These are phyloP conservation scores for Russula emetica DNA, from an alignment of 768 basidiomycete species.

Conservation along the genomic window DNA sequence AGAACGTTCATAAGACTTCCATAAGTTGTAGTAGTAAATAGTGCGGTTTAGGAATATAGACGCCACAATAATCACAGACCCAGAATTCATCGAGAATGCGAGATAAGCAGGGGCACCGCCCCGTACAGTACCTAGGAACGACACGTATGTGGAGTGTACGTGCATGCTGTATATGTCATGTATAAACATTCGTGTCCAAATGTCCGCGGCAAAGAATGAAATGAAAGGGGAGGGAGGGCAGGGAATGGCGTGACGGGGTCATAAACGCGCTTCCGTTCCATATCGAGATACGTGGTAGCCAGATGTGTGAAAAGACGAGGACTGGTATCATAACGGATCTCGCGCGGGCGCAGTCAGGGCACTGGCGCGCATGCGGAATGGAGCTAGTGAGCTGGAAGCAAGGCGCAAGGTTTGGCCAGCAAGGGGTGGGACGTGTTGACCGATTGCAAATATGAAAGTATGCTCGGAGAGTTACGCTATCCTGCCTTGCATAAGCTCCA, in stretches of 20 bases:
- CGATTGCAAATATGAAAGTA: neutral
- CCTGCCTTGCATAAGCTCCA: constrained; percentile 25
- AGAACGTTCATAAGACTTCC: neutral
- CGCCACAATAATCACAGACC: constrained; percentile 19
- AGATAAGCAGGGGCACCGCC: constrained; percentile 9
- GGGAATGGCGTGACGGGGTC: neutral
- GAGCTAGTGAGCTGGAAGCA: constrained; percentile 2
- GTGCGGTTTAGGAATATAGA: neutral
- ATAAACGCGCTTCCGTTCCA: constrained; percentile 7
- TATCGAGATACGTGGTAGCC: constrained; percentile 5
- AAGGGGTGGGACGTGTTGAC: neutral
- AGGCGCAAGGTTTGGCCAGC: neutral
- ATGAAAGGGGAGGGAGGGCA: neutral
- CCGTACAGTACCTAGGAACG: constrained; percentile 8
- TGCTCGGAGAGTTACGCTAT: constrained; percentile 1
- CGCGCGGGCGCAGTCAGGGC: constrained; percentile 2
- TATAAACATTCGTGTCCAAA: constrained; percentile 4
- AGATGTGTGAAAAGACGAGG: neutral
- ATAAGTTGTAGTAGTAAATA: neutral
- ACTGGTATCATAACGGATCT: constrained; percentile 15
- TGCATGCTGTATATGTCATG: neutral
- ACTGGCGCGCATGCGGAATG: neutral
- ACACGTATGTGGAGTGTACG: neutral
- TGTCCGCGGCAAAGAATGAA: constrained; percentile 4
- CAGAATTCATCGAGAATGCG: neutral